These are phyloP conservation scores for Diaporthe citriasiana DNA, from an alignment of 2,329 filamentous ascomycete species.

Conservation along the genomic window DNA sequence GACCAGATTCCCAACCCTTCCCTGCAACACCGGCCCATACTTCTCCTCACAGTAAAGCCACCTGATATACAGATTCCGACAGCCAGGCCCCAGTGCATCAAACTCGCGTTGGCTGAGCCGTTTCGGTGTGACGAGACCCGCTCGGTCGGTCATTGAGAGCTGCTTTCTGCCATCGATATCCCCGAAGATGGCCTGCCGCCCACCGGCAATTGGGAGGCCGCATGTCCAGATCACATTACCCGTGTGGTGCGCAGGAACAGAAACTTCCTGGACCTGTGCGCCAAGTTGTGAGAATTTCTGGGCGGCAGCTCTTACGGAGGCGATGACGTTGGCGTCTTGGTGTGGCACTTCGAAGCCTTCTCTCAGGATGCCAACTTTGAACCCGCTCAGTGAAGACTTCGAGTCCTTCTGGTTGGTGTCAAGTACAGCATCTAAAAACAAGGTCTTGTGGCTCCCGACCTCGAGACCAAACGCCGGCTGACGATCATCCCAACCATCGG, in stretches of 20 bases:
- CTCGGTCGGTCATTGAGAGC: conserved; percentile 37
- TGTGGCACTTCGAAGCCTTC: conserved; percentile 59
- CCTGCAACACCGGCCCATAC: conserved; percentile 36
- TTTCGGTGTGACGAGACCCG: conserved; percentile 21
- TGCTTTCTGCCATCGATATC: conserved; percentile 38
- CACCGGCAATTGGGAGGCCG: conserved; percentile 40
- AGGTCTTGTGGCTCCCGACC: conserved; percentile 36
- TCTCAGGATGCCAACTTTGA: conserved; percentile 60
- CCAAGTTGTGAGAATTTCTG: conserved; percentile 56
- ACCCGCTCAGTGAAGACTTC: conserved; percentile 42
- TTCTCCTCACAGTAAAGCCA: conserved; percentile 40
- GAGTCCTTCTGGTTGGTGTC: conserved; percentile 25
- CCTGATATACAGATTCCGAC: conserved; percentile 33
- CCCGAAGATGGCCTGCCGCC: conserved; percentile 38
- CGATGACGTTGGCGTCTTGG: conserved; percentile 56
- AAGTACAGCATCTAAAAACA: conserved; percentile 34
- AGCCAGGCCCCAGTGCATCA: conserved; percentile 34
- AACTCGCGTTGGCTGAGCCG: conserved; percentile 39
- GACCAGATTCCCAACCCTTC: conserved; percentile 32
- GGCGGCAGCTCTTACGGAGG: conserved; percentile 55
- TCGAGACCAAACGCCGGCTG: conserved; percentile 38
- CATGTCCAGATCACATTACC: conserved; percentile 65
- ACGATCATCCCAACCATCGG: conserved; percentile 58
- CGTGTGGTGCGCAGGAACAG: conserved; percentile 62
- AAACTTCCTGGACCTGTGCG: conserved; percentile 60